phyloP scores from a whole-genome alignment of 345 rosid species.

The Excoecaria agallocha region DNA sequence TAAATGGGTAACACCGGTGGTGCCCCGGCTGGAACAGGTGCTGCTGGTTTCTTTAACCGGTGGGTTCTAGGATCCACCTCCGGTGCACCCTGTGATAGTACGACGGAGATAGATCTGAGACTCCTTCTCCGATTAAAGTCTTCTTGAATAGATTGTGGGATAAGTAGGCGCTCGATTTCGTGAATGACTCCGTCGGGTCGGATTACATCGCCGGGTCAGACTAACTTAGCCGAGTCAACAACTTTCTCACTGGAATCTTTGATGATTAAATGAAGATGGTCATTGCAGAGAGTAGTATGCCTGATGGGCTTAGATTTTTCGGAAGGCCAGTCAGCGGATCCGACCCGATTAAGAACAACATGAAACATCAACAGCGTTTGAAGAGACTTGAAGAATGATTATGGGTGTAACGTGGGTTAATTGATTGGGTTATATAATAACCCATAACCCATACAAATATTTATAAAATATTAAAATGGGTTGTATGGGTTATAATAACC shows the following conservation, averaged over 20 bases:
- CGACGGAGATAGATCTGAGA: conserved; percentile 66
- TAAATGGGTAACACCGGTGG: conserved; percentile 77
- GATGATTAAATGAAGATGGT: conserved; percentile 46
- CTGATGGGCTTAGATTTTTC: conserved; percentile 14
- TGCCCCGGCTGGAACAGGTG: conserved; percentile 59
- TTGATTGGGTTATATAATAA: too few species aligned
- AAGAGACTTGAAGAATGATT: conserved; percentile 32
- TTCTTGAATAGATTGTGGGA: conserved; percentile 71
- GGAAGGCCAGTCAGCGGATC: conserved; percentile 26
- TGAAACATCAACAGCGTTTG: conserved; percentile 33
- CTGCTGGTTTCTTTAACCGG: conserved; percentile 59
- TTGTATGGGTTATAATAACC: too few species aligned
- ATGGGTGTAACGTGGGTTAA: too few species aligned
- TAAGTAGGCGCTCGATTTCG: conserved; percentile 55
- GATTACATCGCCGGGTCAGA: conserved; percentile 51
- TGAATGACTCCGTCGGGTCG: conserved; percentile 81
- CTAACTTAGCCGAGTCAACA: conserved; percentile 49
- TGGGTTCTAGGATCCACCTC: conserved; percentile 72
- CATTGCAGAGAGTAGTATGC: conserved; percentile 54
- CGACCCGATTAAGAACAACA: conserved; percentile 27
- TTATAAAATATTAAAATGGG: too few species aligned
- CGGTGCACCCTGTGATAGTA: conserved; percentile 67
- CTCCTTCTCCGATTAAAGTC: conserved; percentile 65
- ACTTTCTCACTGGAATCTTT: conserved; percentile 31
- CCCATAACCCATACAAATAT: too few species aligned